Percentiles rank a stretch among this genome's conserved stretches.
Evolutionary conservation across 2,329 filamentous ascomycete species (phyloP).

Genomic region (Penicillium griseofulvum): DNA sequence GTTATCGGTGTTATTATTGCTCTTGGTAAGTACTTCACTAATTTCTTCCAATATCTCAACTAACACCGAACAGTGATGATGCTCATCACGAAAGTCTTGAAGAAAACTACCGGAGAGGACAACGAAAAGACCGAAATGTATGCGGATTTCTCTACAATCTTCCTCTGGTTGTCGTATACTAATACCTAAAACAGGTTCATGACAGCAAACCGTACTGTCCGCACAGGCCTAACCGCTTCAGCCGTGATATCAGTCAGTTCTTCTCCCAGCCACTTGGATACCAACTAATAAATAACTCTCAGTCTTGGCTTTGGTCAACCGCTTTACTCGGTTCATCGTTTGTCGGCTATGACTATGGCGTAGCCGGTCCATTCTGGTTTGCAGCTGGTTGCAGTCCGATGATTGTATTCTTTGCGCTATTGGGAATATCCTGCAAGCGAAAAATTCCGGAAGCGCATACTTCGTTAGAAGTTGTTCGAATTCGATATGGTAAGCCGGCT

Average conservation of each 20-base stretch:
- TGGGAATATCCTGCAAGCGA: conserved; percentile 53
- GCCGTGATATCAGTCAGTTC: conserved; percentile 50
- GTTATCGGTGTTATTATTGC: conserved; percentile 43
- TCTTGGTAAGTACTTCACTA: conserved; percentile 26
- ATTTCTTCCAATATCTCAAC: not conserved
- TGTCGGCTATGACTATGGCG: conserved; percentile 55
- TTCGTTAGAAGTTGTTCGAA: conserved; percentile 53
- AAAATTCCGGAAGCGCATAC: conserved; percentile 57
- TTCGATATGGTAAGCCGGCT: conserved; percentile 46
- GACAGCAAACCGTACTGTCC: conserved; percentile 53
- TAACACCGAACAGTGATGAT: conserved; percentile 43
- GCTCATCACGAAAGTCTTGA: conserved; percentile 47
- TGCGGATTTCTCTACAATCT: not conserved
- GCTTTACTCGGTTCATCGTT: conserved; percentile 52
- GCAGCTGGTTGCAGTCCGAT: conserved; percentile 56
- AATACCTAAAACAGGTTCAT: conserved; percentile 44
- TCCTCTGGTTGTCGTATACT: too few relatives aligned
- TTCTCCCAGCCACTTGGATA: too few relatives aligned
- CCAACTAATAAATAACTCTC: not conserved
- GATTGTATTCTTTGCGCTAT: conserved; percentile 55
- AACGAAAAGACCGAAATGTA: conserved; percentile 55
- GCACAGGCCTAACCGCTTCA: conserved; percentile 53
- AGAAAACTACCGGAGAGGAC: conserved; percentile 51
- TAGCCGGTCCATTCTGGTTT: conserved; percentile 59
- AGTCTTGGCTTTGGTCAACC: conserved; percentile 56